These are phyloP conservation scores for Candida khao-thaluensis DNA, from an alignment of 805 yeast genomes.

Conservation along the genomic window DNA sequence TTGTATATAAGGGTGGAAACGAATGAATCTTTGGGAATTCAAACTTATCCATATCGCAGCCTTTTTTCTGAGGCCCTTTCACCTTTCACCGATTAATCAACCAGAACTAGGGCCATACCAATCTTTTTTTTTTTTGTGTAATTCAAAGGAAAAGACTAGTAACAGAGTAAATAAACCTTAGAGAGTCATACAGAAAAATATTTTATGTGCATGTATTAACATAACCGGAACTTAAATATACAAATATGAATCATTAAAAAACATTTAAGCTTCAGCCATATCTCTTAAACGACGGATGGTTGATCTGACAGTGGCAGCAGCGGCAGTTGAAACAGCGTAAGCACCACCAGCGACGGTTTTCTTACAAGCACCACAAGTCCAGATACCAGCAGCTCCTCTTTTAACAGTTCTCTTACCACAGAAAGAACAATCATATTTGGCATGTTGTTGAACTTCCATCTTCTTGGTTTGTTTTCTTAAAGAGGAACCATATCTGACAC, in stretches of 20 bases:
- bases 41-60: slow-evolving; percentile 20
- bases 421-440: slow-evolving; percentile 99
- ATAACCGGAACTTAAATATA: slow-evolving; percentile 24
- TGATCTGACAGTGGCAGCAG: slow-evolving; percentile 99
- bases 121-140: too few species aligned
- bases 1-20: slow-evolving; percentile 91
- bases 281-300: slow-evolving; percentile 99
- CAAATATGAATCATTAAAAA: slow-evolving; percentile 17
- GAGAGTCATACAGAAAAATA: neutral
- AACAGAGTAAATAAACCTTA: neutral
- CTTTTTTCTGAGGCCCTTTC: neutral
- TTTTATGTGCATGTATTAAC: slow-evolving; percentile 12
- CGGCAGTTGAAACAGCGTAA: slow-evolving; percentile 98
- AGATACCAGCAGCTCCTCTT: slow-evolving; percentile 98
- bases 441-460: slow-evolving; percentile 98
- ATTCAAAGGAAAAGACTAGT: too few species aligned
- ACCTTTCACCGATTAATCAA: too few species aligned
- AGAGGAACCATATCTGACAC: slow-evolving; percentile 99
- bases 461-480: slow-evolving; percentile 99
- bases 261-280: slow-evolving; percentile 92
- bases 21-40: slow-evolving; percentile 44
- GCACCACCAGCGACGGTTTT: slow-evolving; percentile 99
- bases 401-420: slow-evolving; percentile 98
- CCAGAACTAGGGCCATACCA: too few species aligned
- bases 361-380: slow-evolving; percentile 93